Evolutionary conservation across 2,329 filamentous ascomycete genomes (phyloP).

Genomic region (Escovopsis sp.): DNA sequence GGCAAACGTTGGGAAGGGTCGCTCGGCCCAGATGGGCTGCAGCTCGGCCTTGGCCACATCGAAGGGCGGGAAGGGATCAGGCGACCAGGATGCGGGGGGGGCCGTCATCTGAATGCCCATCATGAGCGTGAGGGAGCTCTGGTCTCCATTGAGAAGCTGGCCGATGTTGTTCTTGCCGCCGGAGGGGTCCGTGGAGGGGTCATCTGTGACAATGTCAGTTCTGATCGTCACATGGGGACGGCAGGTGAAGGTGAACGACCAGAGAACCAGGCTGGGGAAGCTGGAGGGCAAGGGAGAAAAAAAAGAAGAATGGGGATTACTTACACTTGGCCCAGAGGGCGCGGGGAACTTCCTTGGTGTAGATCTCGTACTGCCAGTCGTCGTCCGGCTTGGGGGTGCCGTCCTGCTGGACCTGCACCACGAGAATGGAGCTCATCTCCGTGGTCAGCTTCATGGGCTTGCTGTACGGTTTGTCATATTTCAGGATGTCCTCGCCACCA

Average conservation of each 20-base stretch:
- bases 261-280: background rate
- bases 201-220: no score
- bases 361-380: constrained; percentile 1
- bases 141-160: constrained; percentile 2
- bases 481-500: background rate
- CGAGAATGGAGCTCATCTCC: constrained; percentile 1
- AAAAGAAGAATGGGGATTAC: background rate
- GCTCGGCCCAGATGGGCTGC: background rate
- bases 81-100: background rate
- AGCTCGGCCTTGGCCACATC: constrained; percentile 1
- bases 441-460: background rate
- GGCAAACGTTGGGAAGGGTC: background rate
- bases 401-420: constrained; percentile 1
- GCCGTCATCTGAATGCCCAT: constrained; percentile 2
- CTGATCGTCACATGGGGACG: no score
- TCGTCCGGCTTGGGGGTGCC: background rate
- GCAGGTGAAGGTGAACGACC: no score
- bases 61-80: constrained; percentile 1
- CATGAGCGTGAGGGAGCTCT: background rate
- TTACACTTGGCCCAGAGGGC: constrained; percentile 5
- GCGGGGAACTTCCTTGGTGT: constrained; percentile 1
- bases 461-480: background rate
- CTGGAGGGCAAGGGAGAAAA: background rate
- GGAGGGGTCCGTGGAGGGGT: background rate
- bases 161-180: constrained; percentile 3